Base-by-base conservation (phyloP, 2,329 filamentous ascomycete genomes). In the Ophiostoma australiae region DNA sequence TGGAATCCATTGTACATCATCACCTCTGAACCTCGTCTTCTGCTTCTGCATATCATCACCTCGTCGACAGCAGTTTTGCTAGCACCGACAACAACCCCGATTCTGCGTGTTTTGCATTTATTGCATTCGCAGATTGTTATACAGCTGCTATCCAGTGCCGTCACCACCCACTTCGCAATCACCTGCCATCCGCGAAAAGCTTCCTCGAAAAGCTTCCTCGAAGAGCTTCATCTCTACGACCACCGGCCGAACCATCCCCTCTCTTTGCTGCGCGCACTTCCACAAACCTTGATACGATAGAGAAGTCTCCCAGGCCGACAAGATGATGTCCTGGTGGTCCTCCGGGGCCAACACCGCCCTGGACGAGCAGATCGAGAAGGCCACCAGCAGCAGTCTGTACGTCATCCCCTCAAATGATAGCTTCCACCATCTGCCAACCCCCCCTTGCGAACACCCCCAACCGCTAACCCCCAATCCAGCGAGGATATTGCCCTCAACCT, bases 401-500 rank as follows among this genome's bases (percentile, higher is more conserved):
- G 90, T 72, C 44, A 55, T 39, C 37, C 67, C 35, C 27, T 27
- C 33, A 3, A 3, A 1, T 39, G 20, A 48, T 7, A 8, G 44
- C 17, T 13, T 33, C 33, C 23, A 7, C 17, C 10, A n/a, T 31
- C 23, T 17, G 13, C 10, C 70, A 48, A 48, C 44, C 35, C n/a
- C 7, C 44, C n/a, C n/a, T n/a, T 23, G 27, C 58, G 20, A 48
- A 23, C 17, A 35, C 3, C 55, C 4, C 17, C 67, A 27, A 61
- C 66, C 3, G 8, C 41, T 69, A 27, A 61, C 66, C 3, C 10
- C 41, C 1, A 44, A 66, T 71, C 23, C 76, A 96, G 93, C 76
- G 94, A 99, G 82, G 94, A 99, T 78, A 98, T 99, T 79, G 91
- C 95, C 58, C 88, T 97, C 76, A 98, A 98, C 80, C 89, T 99